Conservation (phyloP, 129 eudicot species). For the Chrysanthemum makinoi region DNA sequence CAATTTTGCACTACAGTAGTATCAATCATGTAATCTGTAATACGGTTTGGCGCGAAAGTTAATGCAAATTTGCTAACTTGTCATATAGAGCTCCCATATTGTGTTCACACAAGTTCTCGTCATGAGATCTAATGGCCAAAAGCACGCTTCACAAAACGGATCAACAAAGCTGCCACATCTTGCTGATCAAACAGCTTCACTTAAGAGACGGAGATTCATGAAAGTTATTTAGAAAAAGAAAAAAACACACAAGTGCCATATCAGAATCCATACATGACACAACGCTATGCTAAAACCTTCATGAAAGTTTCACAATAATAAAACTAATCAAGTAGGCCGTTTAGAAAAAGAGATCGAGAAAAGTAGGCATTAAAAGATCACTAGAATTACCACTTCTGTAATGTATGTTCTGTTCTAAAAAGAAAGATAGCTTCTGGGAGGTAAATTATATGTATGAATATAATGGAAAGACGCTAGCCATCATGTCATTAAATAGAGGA, state of each 20-base stretch:
- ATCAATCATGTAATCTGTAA: background rate
- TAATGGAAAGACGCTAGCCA: too few species aligned
- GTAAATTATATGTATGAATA: too few species aligned
- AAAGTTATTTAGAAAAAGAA: background rate
- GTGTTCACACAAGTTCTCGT: slow-evolving; percentile 7
- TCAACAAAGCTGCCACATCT: slow-evolving; percentile 15
- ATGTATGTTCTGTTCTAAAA: too few species aligned
- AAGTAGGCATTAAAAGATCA: too few species aligned
- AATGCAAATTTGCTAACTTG: background rate
- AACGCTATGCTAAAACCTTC: too few species aligned
- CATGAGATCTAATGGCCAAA: slow-evolving; percentile 29
- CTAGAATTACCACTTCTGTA: too few species aligned
- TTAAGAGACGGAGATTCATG: slow-evolving; percentile 51
- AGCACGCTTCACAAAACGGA: slow-evolving; percentile 20
- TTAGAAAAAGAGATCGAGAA: background rate
- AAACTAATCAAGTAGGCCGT: background rate
- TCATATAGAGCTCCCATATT: background rate
- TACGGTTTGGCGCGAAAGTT: background rate
- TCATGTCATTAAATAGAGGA: too few species aligned
- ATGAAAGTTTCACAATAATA: background rate
- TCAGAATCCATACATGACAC: too few species aligned
- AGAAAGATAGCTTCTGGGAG: too few species aligned
- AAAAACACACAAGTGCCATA: too few species aligned
- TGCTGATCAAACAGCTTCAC: slow-evolving; percentile 18
- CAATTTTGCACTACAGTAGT: too few species aligned